Evolutionary conservation across 108 stramenopile species (phyloP), one percentile per base, ranked within the genome.

Genomic region (Skeletonema marinoi): DNA sequence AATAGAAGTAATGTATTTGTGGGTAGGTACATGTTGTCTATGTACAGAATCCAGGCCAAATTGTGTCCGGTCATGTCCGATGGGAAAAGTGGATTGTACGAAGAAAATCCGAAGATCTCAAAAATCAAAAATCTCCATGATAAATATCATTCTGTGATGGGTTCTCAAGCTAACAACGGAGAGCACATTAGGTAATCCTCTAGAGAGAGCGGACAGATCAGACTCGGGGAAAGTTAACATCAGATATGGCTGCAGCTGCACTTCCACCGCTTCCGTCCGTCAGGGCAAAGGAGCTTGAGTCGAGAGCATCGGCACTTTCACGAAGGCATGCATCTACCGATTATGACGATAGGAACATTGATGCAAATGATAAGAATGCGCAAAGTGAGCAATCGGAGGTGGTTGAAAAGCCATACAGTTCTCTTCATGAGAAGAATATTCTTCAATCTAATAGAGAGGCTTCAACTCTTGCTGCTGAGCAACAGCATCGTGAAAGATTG

Each of bases 221-320:
- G 25, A 25, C 0, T 25, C 25, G 0, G 14, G 44, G 44, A 3
- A 14, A 46, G 3, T 46, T 2, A 6, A 46, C 44, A 46, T 16
- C 11, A 16, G 11, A 46, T 11, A 56, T 56, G 54, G 54, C 54
- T 25, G 54, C 54, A 25, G 54, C 54, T 56, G 54, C 80, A 9
- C 70, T 81, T 33, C 80, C 80, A 13, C 68, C 80, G 12, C 51
- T 81, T 25, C 80, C 80, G 10, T 81, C 80, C 2, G 67, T 51
- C 7, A 60, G 80, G 68, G 80, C 80, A 17, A 81, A 69, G 70
- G 74, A 74, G 42, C 60, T 81, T 3, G 69, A 70, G 63, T 74
- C 38, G 32, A 64, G 35, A 19, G 59, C 61, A 17, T 58, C 60
- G 38, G 32, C 33, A 16, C 21, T 29, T 48, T 54, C 31, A 17